Evolutionary conservation across 768 basidiomycete species (phyloP).

Genomic region (Russula earlei): DNA sequence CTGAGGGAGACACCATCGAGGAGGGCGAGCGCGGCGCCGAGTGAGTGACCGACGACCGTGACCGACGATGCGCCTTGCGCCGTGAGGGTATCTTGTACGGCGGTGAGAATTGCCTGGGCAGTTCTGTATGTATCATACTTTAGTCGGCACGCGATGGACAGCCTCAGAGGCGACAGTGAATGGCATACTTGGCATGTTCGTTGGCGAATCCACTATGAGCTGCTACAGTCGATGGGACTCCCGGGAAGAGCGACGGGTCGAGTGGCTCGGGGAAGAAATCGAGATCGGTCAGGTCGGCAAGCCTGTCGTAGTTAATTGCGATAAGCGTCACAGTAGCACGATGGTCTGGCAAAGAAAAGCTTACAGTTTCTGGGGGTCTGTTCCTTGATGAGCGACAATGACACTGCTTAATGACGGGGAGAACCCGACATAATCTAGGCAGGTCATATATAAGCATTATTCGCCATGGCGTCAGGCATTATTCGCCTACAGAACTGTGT

Average conservation of each 20-base stretch:
- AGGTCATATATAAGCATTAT: neutral
- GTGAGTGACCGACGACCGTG: conserved; percentile 14
- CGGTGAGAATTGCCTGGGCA: neutral
- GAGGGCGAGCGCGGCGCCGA: conserved; percentile 23
- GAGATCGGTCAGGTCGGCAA: conserved; percentile 34
- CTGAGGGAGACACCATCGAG: conserved; percentile 24
- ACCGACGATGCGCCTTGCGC: neutral
- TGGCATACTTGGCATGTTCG: conserved; percentile 37
- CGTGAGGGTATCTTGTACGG: neutral
- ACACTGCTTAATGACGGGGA: conserved; percentile 31
- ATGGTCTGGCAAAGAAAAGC: neutral
- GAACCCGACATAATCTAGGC: conserved; percentile 46
- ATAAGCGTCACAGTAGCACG: neutral
- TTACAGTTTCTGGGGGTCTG: conserved; percentile 27
- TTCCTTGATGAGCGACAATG: conserved; percentile 33
- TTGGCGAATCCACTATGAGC: conserved; percentile 40
- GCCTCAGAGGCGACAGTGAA: no score
- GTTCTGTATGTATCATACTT: neutral
- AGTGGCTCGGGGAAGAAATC: conserved; percentile 30
- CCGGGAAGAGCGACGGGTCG: conserved; percentile 40
- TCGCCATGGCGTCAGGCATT: no score
- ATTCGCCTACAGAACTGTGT: conserved; percentile 35
- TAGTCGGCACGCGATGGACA: neutral
- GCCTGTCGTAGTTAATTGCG: conserved; percentile 19
- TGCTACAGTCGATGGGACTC: conserved; percentile 32